These are phyloP conservation scores for Metschnikowia anglica DNA, from an alignment of 805 yeast genomes.

Conservation along the genomic window DNA sequence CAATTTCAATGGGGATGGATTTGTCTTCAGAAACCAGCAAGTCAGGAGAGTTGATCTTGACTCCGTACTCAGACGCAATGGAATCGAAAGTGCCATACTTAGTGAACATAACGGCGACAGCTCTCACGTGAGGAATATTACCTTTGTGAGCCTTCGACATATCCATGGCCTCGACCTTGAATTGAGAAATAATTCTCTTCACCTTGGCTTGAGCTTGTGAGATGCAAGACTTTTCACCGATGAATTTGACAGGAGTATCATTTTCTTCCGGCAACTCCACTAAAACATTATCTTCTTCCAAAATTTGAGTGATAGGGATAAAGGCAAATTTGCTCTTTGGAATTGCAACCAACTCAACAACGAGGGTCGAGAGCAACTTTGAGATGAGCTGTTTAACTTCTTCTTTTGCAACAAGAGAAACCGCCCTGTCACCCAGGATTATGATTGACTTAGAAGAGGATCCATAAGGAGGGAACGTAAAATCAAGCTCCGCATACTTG, in stretches of 20 bases:
- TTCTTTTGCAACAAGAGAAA: conserved; percentile 55
- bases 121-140: conserved; percentile 70
- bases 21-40: conserved; percentile 40
- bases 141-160: conserved; percentile 89
- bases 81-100: conserved; percentile 47
- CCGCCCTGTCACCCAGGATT: conserved; percentile 71
- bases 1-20: conserved; percentile 59
- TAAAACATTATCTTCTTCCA: conserved; percentile 53
- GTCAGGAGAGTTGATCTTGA: conserved; percentile 40
- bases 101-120: conserved; percentile 65
- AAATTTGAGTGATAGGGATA: conserved; percentile 55
- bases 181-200: conserved; percentile 56
- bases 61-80: conserved; percentile 40
- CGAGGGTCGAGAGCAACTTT: conserved; percentile 45
- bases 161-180: conserved; percentile 66
- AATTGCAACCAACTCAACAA: conserved; percentile 56
- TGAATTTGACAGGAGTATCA: conserved; percentile 53
- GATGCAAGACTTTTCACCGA: conserved; percentile 60
- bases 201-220: conserved; percentile 62
- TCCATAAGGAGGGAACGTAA: conserved; percentile 38
- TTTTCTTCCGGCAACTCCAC: conserved; percentile 54
- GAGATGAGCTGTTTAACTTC: conserved; percentile 47
- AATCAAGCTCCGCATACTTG: conserved; percentile 29
- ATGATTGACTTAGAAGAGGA: conserved; percentile 41
- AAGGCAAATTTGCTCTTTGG: conserved; percentile 71